phyloP scores from a whole-genome alignment of 768 basidiomycete genomes.

The Podaxis sp. region DNA sequence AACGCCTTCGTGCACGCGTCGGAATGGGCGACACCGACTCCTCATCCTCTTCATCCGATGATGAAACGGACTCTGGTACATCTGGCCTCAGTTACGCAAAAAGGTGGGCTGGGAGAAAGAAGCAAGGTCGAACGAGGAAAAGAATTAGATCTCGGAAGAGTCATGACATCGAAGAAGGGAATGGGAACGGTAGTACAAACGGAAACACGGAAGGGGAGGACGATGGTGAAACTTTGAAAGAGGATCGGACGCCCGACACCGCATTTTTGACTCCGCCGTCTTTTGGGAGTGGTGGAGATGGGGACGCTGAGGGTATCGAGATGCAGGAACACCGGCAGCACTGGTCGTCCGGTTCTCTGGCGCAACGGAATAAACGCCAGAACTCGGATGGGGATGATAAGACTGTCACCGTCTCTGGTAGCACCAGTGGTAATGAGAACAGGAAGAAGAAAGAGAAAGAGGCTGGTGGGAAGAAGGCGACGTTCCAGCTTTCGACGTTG shows the following conservation, averaged over 20 bases:
- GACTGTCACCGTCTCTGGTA: not conserved
- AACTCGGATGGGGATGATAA: not conserved
- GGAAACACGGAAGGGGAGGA: not conserved
- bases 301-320: not conserved
- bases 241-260: constrained; percentile 19
- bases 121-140: constrained; percentile 15
- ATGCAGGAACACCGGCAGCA: not conserved
- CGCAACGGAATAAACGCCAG: not conserved
- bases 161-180: not conserved
- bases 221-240: constrained; percentile 29
- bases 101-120: constrained; percentile 15
- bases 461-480: constrained; percentile 28
- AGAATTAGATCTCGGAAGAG: constrained; percentile 12
- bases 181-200: not conserved
- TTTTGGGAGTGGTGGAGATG: not conserved
- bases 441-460: constrained; percentile 13
- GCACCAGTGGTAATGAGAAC: no score
- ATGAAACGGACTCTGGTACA: constrained; percentile 24
- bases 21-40: constrained; percentile 69
- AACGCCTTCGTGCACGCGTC: constrained; percentile 73
- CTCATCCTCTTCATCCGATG: constrained; percentile 33
- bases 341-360: not conserved
- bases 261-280: constrained; percentile 14
- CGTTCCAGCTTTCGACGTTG: constrained; percentile 37
- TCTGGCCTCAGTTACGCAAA: constrained; percentile 7